These are phyloP conservation scores for Acanthamoeba castellanii DNA, from an alignment of 208 protist species.

Conservation along the genomic window DNA sequence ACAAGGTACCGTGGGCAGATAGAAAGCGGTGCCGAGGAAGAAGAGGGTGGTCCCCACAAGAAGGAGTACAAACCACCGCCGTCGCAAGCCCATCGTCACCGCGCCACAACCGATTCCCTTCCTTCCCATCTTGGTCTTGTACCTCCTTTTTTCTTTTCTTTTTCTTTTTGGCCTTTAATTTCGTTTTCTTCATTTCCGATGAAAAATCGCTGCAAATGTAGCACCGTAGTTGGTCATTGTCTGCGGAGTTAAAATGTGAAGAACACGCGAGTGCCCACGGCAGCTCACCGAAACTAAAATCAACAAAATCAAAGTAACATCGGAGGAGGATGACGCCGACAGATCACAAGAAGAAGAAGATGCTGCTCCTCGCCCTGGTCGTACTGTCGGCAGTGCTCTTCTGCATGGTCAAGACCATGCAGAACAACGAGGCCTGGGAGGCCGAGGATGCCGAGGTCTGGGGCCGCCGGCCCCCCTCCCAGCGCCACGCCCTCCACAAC, in stretches of 20 bases:
- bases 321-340: background rate
- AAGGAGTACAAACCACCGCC: background rate
- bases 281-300: no score
- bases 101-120: background rate
- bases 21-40: background rate
- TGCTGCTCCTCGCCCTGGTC: background rate
- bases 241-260: no score
- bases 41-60: background rate
- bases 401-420: background rate
- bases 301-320: no score
- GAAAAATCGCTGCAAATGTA: no score
- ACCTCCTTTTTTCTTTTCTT: background rate
- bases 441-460: background rate
- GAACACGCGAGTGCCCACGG: no score
- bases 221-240: no score
- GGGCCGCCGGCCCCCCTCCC: background rate
- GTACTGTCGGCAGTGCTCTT: background rate
- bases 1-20: no score
- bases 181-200: background rate
- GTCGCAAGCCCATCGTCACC: background rate
- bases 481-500: background rate
- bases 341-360: slow-evolving; percentile 26
- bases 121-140: background rate
- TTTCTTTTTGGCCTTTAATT: background rate
- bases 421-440: background rate